Base-by-base conservation (phyloP, 176 grass and related monocot species). In the Raddia guianensis region DNA sequence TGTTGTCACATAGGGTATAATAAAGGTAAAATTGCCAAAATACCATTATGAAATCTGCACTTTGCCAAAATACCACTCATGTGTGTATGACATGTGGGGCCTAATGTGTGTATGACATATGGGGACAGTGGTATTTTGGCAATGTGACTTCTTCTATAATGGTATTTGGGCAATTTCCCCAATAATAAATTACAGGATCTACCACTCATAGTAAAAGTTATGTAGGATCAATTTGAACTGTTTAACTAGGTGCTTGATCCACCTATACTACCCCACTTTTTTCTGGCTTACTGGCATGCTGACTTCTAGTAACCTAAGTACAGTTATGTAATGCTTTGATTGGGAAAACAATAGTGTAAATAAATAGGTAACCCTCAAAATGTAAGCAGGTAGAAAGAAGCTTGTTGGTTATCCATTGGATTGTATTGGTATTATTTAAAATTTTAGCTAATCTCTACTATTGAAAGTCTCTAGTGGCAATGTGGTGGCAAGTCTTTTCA, bases 171-270 rank as follows among this genome's bases (percentile, higher is more conserved):
- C n/a, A n/a, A n/a, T n/a, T n/a, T n/a, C n/a, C n/a, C n/a, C n/a
- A n/a, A 13, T 37, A 51, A 68, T 68, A 12, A 73, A 42, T 45
- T 49, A 15, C 65, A 78, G 49, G 15, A 20, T 5, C 7, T 52
- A 43, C 3, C 3, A 77, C 18, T 73, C 8, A 1, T 37, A 51
- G 54, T 66, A 57, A 20, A 73, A 82, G 16, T 77, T 65, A n/a
- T 63, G 16, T 13, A 8, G 14, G 58, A 78, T 79, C n/a, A 44
- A 3, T 79, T 46, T 44, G 43, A 43, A 72, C 20, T 7, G 27
- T 66, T 74, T 44, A 75, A 60, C 5, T 9, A 20, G 47, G 47
- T 20, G 76, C 46, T 76, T 82, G 55, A 12, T 49, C 53, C 43
- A 33, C 19, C 69, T 51, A 11, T 18, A 49, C 12, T 66, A 15